Conservation (phyloP, 306 rosid genomes). For the Pachyrhizus erosus region DNA sequence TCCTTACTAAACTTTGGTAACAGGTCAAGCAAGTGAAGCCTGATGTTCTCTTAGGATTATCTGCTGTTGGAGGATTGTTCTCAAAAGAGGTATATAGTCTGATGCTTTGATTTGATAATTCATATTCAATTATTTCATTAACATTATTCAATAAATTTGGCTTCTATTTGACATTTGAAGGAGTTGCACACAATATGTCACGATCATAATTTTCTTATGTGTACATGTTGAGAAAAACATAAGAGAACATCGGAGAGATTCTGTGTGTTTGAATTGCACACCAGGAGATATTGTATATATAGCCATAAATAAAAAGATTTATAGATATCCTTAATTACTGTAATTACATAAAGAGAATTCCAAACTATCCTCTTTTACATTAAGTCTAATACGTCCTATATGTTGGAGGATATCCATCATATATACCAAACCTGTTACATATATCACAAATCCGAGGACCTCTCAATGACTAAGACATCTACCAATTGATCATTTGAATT, state of each 20-base stretch:
- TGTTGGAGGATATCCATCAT: background rate
- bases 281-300: background rate
- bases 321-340: background rate
- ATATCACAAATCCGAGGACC: background rate
- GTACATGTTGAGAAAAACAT: background rate
- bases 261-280: background rate
- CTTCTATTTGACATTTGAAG: background rate
- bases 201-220: background rate
- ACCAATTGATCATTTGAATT: no score
- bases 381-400: background rate
- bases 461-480: no score
- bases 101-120: constrained; percentile 25
- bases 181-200: background rate
- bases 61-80: constrained; percentile 99
- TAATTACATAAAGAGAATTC: background rate
- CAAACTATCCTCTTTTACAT: background rate
- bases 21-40: constrained; percentile 96
- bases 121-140: background rate
- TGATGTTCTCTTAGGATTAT: constrained; percentile 97
- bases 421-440: background rate
- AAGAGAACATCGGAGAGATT: background rate
- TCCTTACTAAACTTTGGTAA: constrained; percentile 44
- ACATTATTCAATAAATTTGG: background rate
- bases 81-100: constrained; percentile 76
- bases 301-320: background rate